phyloP scores from a whole-genome alignment of 768 basidiomycete genomes.

The Lactarius pseudohatsudake region DNA sequence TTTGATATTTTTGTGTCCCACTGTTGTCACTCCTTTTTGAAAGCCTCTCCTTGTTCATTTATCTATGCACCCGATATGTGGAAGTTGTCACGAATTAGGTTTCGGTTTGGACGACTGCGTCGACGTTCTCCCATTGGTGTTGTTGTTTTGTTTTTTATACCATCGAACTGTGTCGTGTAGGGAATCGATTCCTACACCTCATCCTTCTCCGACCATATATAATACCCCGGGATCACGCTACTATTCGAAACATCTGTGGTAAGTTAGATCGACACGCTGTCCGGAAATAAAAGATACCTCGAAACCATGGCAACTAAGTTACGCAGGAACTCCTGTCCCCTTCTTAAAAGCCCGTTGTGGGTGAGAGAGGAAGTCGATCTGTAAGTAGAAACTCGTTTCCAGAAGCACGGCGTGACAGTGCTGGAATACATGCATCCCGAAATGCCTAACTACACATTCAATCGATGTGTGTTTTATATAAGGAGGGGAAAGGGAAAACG shows the following conservation, averaged over 20 bases:
- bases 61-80: constrained; percentile 1
- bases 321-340: constrained; percentile 33
- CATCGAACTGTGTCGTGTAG: constrained; percentile 4
- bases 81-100: constrained; percentile 17
- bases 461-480: neutral
- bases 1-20: neutral
- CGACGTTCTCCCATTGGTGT: constrained; percentile 1
- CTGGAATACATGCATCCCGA: constrained; percentile 27
- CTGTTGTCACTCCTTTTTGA: constrained; percentile 1
- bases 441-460: constrained; percentile 31
- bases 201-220: constrained; percentile 4
- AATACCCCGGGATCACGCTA: constrained; percentile 3
- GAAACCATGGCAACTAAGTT: neutral
- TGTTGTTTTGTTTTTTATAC: constrained; percentile 8
- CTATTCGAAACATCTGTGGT: neutral
- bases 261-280: neutral
- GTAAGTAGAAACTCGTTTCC: constrained; percentile 27
- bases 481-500: neutral
- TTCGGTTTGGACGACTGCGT: constrained; percentile 14
- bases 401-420: constrained; percentile 27
- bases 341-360: constrained; percentile 21
- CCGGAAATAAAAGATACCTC: neutral
- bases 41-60: neutral
- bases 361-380: neutral
- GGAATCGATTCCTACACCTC: neutral